These are phyloP conservation scores for Funneliformis caledonium DNA, from an alignment of 371 early-diverging fungal genomes.

Conservation along the genomic window DNA sequence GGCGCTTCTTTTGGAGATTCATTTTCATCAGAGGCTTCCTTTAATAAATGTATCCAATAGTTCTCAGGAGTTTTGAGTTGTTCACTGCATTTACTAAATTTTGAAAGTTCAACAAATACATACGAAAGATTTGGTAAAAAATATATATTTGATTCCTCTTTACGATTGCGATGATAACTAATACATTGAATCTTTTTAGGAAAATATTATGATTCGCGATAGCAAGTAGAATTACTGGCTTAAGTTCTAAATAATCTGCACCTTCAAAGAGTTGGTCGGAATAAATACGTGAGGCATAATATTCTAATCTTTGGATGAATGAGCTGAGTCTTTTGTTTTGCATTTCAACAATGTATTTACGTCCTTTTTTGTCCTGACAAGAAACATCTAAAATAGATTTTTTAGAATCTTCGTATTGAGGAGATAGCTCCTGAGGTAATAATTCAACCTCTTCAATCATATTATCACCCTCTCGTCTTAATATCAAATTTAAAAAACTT, in stretches of 20 bases:
- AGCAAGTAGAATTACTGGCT: not conserved
- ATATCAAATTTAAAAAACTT: constrained; percentile 7
- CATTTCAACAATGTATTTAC: not conserved
- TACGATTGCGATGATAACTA: not conserved
- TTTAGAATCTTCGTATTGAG: not conserved
- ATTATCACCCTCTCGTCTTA: constrained; percentile 11
- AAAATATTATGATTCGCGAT: constrained; percentile 1
- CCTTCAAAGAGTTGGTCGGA: not conserved
- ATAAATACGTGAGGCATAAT: not conserved
- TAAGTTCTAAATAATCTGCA: not conserved
- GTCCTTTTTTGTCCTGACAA: not conserved
- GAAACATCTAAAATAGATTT: constrained; percentile 10
- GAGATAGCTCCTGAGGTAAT: not conserved
- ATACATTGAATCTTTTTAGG: not conserved
- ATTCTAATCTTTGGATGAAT: not conserved
- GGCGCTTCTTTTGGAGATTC: not conserved
- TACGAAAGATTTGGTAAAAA: constrained; percentile 17
- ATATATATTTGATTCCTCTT: not conserved
- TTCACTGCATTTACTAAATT: not conserved
- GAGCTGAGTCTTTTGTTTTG: not conserved
- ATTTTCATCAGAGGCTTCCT: not conserved
- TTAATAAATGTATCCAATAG: constrained; percentile 10
- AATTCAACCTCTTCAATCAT: constrained; percentile 7
- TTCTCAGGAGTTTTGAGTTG: constrained; percentile 1
- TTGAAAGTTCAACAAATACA: not conserved